Evolutionary conservation across 2,329 filamentous ascomycete species (phyloP).

Genomic region (Trichoderma oligosporum): DNA sequence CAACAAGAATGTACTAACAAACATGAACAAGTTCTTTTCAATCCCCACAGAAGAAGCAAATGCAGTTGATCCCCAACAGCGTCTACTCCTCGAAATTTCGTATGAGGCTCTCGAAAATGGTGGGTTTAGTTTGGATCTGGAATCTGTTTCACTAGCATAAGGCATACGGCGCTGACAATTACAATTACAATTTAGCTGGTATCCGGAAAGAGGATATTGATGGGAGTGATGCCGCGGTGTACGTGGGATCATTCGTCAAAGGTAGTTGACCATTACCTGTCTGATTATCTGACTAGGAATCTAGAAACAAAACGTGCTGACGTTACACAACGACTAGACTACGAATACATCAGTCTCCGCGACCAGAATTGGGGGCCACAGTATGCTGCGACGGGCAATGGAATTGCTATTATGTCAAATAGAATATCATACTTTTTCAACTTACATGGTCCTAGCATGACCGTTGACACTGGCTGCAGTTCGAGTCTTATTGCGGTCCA

Average conservation of each 20-base stretch:
- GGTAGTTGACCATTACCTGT: constrained; percentile 29
- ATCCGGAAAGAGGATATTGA: constrained; percentile 42
- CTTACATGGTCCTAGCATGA: constrained; percentile 53
- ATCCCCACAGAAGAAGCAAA: constrained; percentile 48
- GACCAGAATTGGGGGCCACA: constrained; percentile 49
- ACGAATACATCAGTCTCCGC: constrained; percentile 47
- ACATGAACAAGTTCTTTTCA: constrained; percentile 44
- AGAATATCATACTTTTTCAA: constrained; percentile 55
- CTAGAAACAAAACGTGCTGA: not conserved
- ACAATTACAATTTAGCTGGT: constrained; percentile 35
- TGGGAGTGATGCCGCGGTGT: constrained; percentile 45
- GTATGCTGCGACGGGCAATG: constrained; percentile 52
- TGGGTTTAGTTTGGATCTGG: constrained; percentile 23
- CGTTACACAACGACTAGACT: constrained; percentile 35
- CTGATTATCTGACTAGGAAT: not conserved
- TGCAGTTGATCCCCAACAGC: constrained; percentile 52
- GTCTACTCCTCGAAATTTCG: constrained; percentile 48
- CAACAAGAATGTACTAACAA: not conserved
- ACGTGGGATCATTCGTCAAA: constrained; percentile 50
- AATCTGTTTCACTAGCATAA: not conserved
- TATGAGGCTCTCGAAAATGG: constrained; percentile 52
- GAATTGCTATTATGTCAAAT: constrained; percentile 52
- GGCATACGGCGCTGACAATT: constrained; percentile 3
- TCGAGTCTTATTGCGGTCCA: constrained; percentile 53
- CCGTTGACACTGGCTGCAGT: constrained; percentile 58